phyloP scores from a whole-genome alignment of 2,329 filamentous ascomycete species.

The Trichoderma afroharzianum region DNA sequence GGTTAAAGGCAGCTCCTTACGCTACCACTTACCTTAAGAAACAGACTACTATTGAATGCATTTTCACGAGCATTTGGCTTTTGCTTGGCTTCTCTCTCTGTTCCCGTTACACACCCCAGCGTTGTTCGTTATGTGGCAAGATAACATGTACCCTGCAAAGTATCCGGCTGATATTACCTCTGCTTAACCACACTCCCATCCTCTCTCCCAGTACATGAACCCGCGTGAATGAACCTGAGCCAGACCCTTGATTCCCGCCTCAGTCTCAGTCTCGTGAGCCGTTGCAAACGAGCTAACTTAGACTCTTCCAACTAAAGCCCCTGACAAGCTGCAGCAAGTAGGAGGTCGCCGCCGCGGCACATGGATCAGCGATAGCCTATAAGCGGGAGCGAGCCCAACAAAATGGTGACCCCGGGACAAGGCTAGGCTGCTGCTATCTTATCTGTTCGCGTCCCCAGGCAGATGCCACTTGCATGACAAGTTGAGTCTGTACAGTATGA shows the following conservation, averaged over 20 bases:
- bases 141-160: neutral
- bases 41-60: too few species aligned
- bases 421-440: neutral
- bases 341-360: conserved; percentile 3
- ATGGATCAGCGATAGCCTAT: neutral
- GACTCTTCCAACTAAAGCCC: neutral
- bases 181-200: neutral
- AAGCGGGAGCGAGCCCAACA: neutral
- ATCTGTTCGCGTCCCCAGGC: neutral
- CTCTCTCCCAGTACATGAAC: neutral
- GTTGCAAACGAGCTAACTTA: neutral
- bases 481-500: neutral
- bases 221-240: too few species aligned
- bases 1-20: neutral
- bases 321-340: conserved; percentile 2
- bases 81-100: neutral
- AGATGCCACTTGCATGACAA: neutral
- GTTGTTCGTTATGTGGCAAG: neutral
- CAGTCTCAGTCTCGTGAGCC: neutral
- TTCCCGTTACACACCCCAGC: too few species aligned
- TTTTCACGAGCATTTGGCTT: too few species aligned
- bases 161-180: neutral
- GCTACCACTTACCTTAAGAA: neutral
- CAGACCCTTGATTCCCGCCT: neutral
- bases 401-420: neutral